Conservation (phyloP, 2,329 filamentous ascomycete genomes). For the Fusarium nodosum region DNA sequence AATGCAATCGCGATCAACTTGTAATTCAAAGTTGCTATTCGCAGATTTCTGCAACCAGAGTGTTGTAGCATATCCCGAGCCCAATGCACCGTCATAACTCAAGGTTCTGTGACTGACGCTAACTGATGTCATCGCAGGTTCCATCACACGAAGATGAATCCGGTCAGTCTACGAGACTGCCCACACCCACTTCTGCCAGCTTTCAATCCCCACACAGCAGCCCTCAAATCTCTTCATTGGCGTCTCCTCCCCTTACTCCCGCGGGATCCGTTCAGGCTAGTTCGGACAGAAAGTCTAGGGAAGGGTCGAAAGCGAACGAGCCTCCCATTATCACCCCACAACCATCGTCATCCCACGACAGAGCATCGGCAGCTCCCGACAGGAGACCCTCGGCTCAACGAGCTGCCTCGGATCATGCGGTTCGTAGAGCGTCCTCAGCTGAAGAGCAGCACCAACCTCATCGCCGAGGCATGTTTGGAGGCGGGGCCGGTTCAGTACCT, state of each 20-base stretch:
- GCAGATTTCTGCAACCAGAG: conserved; percentile 1
- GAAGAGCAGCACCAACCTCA: conserved; percentile 60
- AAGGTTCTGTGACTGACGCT: conserved; percentile 46
- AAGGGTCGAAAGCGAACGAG: conserved; percentile 57
- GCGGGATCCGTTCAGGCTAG: conserved; percentile 73
- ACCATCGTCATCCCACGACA: conserved; percentile 70
- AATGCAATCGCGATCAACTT: background rate
- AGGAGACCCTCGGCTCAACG: conserved; percentile 59
- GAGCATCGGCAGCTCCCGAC: conserved; percentile 59
- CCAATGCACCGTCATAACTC: conserved; percentile 10
- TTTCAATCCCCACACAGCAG: conserved; percentile 76
- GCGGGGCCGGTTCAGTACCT: conserved; percentile 67
- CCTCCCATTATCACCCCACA: conserved; percentile 75
- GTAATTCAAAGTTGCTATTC: background rate
- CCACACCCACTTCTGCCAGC: conserved; percentile 74
- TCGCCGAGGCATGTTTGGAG: conserved; percentile 67
- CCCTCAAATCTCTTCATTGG: conserved; percentile 77
- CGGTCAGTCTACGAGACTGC: conserved; percentile 71
- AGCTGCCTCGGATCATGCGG: conserved; percentile 59
- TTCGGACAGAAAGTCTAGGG: conserved; percentile 51
- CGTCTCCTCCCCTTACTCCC: conserved; percentile 91
- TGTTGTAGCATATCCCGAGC: conserved; percentile 5
- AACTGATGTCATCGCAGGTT: conserved; percentile 60
- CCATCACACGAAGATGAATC: conserved; percentile 72
- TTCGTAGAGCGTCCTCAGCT: conserved; percentile 59